Conservation (phyloP, 148 eudicot species). For the Diospyros lotus region DNA sequence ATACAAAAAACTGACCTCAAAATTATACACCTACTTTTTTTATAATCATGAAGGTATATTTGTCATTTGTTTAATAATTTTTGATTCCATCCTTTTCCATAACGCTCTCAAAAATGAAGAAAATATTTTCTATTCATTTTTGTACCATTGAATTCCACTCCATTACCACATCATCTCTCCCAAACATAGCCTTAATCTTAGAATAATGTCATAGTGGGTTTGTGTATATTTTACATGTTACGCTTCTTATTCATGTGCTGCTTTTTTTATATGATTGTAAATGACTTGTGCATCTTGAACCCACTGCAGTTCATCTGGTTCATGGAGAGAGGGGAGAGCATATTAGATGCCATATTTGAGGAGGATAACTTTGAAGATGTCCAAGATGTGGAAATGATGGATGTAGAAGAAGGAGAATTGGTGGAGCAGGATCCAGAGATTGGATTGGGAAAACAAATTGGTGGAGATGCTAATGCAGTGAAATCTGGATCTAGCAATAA, state of each 20-base stretch:
- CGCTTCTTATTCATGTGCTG: background rate
- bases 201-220: background rate
- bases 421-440: conserved; percentile 27
- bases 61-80: no score
- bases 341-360: conserved; percentile 49
- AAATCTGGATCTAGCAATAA: conserved; percentile 24
- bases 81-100: no score
- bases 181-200: no score
- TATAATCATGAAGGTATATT: no score
- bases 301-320: conserved; percentile 20
- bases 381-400: conserved; percentile 75
- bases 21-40: no score
- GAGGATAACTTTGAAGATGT: conserved; percentile 46
- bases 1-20: no score
- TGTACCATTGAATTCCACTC: no score
- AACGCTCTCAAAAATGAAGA: no score
- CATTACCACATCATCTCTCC: no score
- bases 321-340: conserved; percentile 61
- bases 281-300: background rate
- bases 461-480: conserved; percentile 19
- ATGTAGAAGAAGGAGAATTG: conserved; percentile 79
- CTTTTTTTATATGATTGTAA: background rate
- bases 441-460: conserved; percentile 23
- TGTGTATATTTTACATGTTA: background rate
- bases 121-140: no score